A percentile compares a stretch with the other conserved stretches of the same genome.
Evolutionary conservation across 345 rosid species (phyloP).

Genomic region (Trapa incisa): DNA sequence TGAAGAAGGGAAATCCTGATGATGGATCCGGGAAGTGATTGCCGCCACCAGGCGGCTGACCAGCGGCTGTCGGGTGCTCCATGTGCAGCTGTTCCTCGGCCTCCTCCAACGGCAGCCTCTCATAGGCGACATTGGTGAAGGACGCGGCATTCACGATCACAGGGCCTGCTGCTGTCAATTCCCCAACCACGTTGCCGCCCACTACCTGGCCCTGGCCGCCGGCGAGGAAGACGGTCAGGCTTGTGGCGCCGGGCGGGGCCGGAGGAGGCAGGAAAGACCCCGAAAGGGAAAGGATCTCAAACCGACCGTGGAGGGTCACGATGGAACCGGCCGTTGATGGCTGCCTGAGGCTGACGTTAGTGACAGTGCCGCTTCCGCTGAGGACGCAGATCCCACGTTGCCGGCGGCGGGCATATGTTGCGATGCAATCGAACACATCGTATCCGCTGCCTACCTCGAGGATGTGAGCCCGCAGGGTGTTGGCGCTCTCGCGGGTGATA

Average conservation of each 20-base stretch:
- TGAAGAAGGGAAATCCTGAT: slow-evolving; percentile 29
- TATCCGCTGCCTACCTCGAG: slow-evolving; percentile 29
- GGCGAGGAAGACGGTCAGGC: slow-evolving; percentile 28
- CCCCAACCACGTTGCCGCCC: slow-evolving; percentile 34
- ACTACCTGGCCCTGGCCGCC: slow-evolving; percentile 38
- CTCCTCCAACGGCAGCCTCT: slow-evolving; percentile 31
- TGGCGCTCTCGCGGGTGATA: slow-evolving; percentile 33
- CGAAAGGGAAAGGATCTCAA: slow-evolving; percentile 33
- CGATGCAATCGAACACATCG: slow-evolving; percentile 31
- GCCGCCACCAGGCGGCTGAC: slow-evolving; percentile 6
- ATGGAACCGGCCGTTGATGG: slow-evolving; percentile 26
- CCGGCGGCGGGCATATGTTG: slow-evolving; percentile 35
- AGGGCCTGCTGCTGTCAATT: slow-evolving; percentile 33
- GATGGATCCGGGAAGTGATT: slow-evolving; percentile 17
- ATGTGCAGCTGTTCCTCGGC: slow-evolving; percentile 19
- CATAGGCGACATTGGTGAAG: slow-evolving; percentile 33
- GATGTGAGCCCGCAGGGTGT: slow-evolving; percentile 35
- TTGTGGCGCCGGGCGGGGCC: slow-evolving; percentile 37
- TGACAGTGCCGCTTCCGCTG: slow-evolving; percentile 31
- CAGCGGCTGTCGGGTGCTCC: slow-evolving; percentile 13
- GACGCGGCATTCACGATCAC: slow-evolving; percentile 32
- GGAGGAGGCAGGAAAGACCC: slow-evolving; percentile 39
- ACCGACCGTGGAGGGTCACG: slow-evolving; percentile 30
- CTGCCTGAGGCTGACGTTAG: slow-evolving; percentile 34
- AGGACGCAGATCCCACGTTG: slow-evolving; percentile 37